These are phyloP conservation scores for Vachellia pachyceras DNA, from an alignment of 306 rosid species.

Conservation along the genomic window DNA sequence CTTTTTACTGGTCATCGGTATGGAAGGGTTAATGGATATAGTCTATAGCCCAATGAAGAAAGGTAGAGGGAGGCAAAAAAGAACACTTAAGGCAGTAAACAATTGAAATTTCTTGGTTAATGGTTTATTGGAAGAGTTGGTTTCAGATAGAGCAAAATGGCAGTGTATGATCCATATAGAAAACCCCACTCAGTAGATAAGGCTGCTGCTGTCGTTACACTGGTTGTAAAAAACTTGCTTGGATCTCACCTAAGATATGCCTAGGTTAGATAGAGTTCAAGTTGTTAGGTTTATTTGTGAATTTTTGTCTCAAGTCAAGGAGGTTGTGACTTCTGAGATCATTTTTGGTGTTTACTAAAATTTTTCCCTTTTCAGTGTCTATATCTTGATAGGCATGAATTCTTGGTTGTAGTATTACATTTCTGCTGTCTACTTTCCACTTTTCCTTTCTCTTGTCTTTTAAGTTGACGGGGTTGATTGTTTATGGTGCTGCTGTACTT, in stretches of 20 bases:
- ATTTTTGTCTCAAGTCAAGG: constrained; percentile 19
- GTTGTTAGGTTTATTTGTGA: constrained; percentile 1
- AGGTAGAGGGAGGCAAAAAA: not conserved
- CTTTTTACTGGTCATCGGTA: not conserved
- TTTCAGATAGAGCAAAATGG: not conserved
- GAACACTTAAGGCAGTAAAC: not conserved
- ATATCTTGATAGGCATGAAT: constrained; percentile 4
- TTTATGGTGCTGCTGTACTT: constrained; percentile 2
- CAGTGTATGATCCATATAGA: not conserved
- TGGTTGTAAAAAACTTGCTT: not conserved
- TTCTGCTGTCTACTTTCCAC: not conserved
- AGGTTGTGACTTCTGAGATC: not conserved
- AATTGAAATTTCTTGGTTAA: not conserved
- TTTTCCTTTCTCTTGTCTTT: not conserved
- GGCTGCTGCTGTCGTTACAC: not conserved
- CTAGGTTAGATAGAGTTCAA: constrained; percentile 8
- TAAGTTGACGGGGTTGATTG: not conserved
- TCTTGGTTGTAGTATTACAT: constrained; percentile 15
- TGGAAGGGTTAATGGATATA: not conserved
- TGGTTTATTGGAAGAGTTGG: not conserved
- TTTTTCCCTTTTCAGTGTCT: constrained; percentile 5
- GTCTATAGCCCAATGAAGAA: not conserved
- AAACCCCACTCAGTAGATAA: not conserved
- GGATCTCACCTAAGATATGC: constrained; percentile 6
- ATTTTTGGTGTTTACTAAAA: not conserved